Evolutionary conservation across 192 early-diverging fungal genomes (phyloP), one percentile per base, ranked within the genome.

Genomic region (Lobosporangium transversale): DNA sequence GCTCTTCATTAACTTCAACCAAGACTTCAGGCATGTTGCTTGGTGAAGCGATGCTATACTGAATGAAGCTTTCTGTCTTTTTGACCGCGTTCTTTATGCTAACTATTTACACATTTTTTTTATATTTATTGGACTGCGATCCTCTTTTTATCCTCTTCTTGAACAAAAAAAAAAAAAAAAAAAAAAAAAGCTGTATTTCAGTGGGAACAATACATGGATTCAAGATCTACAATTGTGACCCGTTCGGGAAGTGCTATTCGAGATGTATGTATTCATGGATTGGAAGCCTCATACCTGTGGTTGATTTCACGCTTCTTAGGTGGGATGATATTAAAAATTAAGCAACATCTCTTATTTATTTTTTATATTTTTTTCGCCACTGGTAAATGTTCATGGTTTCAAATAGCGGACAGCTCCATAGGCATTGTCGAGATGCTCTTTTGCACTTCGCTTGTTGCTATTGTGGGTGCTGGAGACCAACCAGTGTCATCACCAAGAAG

Each of bases 351-450:
- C n/a, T n/a, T n/a, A n/a, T n/a, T n/a, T 21, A 1, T 31, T 47
- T 3, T 30, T 48, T 8, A 5, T 27, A 5, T 21, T 27, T 42
- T 27, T 47, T 15, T 24, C n/a, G 8, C 36, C 23, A 7, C 51
- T 15, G n/a, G n/a, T n/a, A n/a, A n/a, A n/a, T n/a, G n/a, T n/a
- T n/a, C n/a, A n/a, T n/a, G n/a, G n/a, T n/a, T n/a, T n/a, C n/a
- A n/a, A n/a, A 57, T 53, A 91, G 91, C 86, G 21, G 93, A 93
- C 75, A 92, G 93, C 42, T 95, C 93, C 6, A 94, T 96, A 31
- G 95, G 94, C 11, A 93, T 96, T 51, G 95, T 96, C 31, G 96
- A 97, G 83, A 98, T 99, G 95, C 84, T 99, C 35, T 99, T 97
- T 62, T 95, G 91, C 58, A 99, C 97, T 6, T 94, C 92, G n/a